Evolutionary conservation across 441 rosid species (phyloP), one percentile per base, ranked within the genome.

Genomic region (Euphorbia neoarborescens): DNA sequence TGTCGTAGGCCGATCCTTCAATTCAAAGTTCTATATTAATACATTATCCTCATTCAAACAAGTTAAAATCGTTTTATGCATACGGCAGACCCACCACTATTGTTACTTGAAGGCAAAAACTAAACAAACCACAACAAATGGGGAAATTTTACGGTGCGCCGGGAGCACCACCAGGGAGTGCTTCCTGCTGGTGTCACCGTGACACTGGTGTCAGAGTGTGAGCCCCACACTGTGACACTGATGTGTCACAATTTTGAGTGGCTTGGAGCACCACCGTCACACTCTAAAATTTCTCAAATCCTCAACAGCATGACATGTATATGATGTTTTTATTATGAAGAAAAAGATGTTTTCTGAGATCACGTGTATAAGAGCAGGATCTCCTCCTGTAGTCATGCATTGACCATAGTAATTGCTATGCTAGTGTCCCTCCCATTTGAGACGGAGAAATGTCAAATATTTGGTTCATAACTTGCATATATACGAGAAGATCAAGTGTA

Each of bases 1-100:
- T 32, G 89, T 84, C 32, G 86, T 79, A 50, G 86, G 89, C 12
- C 86, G 81, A 61, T 85, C 89, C 90, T 83, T 81, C 60, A 65
- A 8, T 71, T 13, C 68, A 37, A 70, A 40, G 42, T 3, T 27
- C 66, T 35, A 32, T 40, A 30, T 44, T 24, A 4, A 42, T 48
- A 14, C 38, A 46, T 24, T 25, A 42, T 14, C 1, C 24, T 61
- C 60, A 37, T 30, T 59, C 40, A 22, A 62, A 71, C 5, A 50
- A 7, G 11, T 11, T 25, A 3, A n/a, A n/a, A n/a, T n/a, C n/a
- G n/a, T n/a, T n/a, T n/a, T n/a, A n/a, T n/a, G 58, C 3, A 30
- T 3, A 14, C 9, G 8, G 9, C 11, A 19, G 24, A 60, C 17
- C 25, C 22, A 62, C 9, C 30, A 30, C 1, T 28, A 14, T 50